Evolutionary conservation across 2,329 filamentous ascomycete species (phyloP).

Genomic region (Zelopaecilomyces penicillatus): DNA sequence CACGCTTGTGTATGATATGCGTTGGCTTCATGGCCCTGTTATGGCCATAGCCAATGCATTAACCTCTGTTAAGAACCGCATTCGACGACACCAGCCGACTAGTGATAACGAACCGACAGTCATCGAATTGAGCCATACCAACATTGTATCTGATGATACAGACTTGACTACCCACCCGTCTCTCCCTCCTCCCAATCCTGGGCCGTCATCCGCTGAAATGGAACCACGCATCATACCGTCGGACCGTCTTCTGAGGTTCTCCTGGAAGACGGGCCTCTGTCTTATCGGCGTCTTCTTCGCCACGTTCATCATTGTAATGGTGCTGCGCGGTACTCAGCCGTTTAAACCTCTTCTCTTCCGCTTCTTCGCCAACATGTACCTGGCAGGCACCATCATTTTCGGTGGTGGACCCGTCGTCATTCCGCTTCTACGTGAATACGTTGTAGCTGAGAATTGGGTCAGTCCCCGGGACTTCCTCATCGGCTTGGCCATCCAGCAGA

Average conservation of each 20-base stretch:
- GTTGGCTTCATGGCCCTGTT: slow-evolving; percentile 35
- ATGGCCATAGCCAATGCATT: neutral
- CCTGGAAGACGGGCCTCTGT: slow-evolving; percentile 34
- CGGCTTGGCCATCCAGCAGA: slow-evolving; percentile 62
- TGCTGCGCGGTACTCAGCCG: slow-evolving; percentile 34
- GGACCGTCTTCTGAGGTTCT: slow-evolving; percentile 29
- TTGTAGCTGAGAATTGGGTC: slow-evolving; percentile 64
- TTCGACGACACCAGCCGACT: neutral
- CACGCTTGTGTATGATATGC: slow-evolving; percentile 48
- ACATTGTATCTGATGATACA: no score
- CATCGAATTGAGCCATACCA: no score
- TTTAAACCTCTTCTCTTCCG: slow-evolving; percentile 40
- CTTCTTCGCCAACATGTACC: slow-evolving; percentile 65
- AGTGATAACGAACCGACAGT: no score
- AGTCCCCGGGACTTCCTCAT: slow-evolving; percentile 62
- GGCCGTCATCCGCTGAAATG: slow-evolving; percentile 1
- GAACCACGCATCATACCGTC: slow-evolving; percentile 20
- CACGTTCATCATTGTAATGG: slow-evolving; percentile 49
- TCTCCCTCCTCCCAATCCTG: neutral
- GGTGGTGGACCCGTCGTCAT: slow-evolving; percentile 59
- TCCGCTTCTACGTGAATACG: slow-evolving; percentile 50
- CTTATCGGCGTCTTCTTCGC: slow-evolving; percentile 42
- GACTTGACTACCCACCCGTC: neutral
- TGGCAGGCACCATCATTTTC: slow-evolving; percentile 62
- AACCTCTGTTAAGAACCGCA: neutral